Conservation (phyloP, 2,329 filamentous ascomycete genomes). For the Alternaria consortialis region DNA sequence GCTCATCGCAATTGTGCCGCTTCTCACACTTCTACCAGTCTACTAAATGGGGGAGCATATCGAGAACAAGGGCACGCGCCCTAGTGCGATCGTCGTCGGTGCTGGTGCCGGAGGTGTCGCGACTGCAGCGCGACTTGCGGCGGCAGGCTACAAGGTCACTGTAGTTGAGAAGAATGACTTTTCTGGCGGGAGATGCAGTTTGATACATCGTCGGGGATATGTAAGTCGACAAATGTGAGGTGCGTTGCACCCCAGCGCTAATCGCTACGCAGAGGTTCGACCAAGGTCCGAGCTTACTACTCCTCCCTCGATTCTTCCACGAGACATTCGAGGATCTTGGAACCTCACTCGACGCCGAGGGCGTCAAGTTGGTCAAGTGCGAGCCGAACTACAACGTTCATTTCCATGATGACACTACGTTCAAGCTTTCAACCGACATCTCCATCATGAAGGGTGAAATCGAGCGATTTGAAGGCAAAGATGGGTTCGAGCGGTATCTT, state of each 20-base stretch:
- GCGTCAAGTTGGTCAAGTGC: constrained; percentile 74
- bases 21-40: neutral
- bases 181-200: constrained; percentile 74
- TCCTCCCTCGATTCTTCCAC: constrained; percentile 75
- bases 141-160: constrained; percentile 75
- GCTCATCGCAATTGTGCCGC: constrained; percentile 9
- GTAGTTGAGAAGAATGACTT: constrained; percentile 81
- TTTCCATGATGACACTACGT: constrained; percentile 72
- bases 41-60: constrained; percentile 20
- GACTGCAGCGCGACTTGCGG: constrained; percentile 75
- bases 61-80: constrained; percentile 18
- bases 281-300: constrained; percentile 76
- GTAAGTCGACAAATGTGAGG: constrained; percentile 43
- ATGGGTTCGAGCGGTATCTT: constrained; percentile 75
- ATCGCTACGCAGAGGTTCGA: constrained; percentile 67
- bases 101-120: constrained; percentile 76
- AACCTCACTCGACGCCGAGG: constrained; percentile 71
- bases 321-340: constrained; percentile 74
- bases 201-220: constrained; percentile 68
- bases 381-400: constrained; percentile 79
- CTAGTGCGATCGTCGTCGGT: constrained; percentile 57
- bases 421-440: constrained; percentile 73
- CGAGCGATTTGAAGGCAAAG: constrained; percentile 76
- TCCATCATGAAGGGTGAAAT: constrained; percentile 75
- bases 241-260: neutral